phyloP scores from a whole-genome alignment of 2,329 filamentous ascomycete genomes.

The Colletotrichum gloeosporioides region DNA sequence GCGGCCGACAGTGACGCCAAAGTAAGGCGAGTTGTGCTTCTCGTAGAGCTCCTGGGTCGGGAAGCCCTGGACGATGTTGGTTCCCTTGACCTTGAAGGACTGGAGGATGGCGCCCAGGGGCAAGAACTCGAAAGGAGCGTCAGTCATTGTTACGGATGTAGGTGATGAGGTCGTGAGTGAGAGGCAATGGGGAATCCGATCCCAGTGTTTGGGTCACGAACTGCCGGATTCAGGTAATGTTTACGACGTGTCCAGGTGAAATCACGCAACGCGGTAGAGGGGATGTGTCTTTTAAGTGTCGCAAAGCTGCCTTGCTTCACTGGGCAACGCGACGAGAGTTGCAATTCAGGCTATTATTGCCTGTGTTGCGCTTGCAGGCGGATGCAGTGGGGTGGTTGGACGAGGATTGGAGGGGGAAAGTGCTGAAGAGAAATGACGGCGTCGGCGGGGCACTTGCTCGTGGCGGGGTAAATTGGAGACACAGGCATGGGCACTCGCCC shows the following conservation, averaged over 20 bases:
- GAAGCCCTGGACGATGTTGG: constrained; percentile 91
- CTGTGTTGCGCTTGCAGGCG: constrained; percentile 10
- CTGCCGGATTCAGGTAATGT: neutral
- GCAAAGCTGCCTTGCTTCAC: neutral
- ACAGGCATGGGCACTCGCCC: neutral
- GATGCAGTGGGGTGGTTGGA: constrained; percentile 1
- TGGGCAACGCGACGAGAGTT: neutral
- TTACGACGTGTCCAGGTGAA: neutral
- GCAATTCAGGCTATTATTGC: constrained; percentile 21
- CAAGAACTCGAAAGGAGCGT: constrained; percentile 68
- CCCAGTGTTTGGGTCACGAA: neutral
- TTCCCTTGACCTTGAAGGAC: constrained; percentile 75
- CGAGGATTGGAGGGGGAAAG: constrained; percentile 1
- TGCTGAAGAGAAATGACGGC: constrained; percentile 2
- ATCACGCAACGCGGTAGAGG: neutral
- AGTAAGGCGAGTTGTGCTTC: constrained; percentile 78
- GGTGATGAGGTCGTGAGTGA: neutral
- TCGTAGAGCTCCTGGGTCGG: constrained; percentile 77
- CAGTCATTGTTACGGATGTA: constrained; percentile 38
- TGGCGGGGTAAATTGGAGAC: constrained; percentile 23
- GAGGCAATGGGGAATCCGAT: neutral
- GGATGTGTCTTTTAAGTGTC: neutral
- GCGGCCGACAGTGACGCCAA: constrained; percentile 92
- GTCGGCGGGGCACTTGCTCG: constrained; percentile 4
- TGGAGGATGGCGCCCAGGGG: constrained; percentile 82